Evolutionary conservation across 768 basidiomycete genomes (phyloP).

Genomic region (Russula sp.): DNA sequence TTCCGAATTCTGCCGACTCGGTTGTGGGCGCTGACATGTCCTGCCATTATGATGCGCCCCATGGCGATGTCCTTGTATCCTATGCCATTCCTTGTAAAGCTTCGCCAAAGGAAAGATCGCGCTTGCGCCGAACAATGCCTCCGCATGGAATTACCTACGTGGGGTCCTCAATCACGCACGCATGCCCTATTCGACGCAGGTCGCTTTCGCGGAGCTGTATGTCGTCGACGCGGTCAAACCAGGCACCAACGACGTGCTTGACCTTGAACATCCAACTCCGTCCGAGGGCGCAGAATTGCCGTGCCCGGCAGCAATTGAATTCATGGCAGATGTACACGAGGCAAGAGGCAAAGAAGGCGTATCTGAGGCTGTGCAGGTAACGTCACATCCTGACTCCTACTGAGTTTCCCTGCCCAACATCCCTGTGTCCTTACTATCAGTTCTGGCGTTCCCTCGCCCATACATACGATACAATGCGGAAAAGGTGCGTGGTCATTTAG

Average conservation of each 20-base stretch:
- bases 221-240: constrained; percentile 30
- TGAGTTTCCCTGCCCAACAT: background rate
- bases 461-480: constrained; percentile 67
- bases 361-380: constrained; percentile 32
- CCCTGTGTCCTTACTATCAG: constrained; percentile 30
- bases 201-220: constrained; percentile 61
- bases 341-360: constrained; percentile 43
- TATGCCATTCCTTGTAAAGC: constrained; percentile 32
- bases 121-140: constrained; percentile 85
- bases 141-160: constrained; percentile 95
- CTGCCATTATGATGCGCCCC: background rate
- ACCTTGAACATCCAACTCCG: constrained; percentile 71
- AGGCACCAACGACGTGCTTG: constrained; percentile 42
- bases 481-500: constrained; percentile 46
- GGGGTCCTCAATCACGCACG: constrained; percentile 63
- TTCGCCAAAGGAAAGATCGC: constrained; percentile 81
- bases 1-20: background rate
- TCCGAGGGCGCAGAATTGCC: constrained; percentile 62
- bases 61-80: constrained; percentile 8
- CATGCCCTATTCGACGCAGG: constrained; percentile 48
- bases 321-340: constrained; percentile 72
- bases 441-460: constrained; percentile 64
- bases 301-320: constrained; percentile 73
- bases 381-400: background rate
- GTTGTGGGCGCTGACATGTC: background rate